Percentiles rank a stretch among this genome's conserved stretches.
Evolutionary conservation across 2,329 filamentous ascomycete genomes (phyloP).

Genomic region (Nemania sp.): DNA sequence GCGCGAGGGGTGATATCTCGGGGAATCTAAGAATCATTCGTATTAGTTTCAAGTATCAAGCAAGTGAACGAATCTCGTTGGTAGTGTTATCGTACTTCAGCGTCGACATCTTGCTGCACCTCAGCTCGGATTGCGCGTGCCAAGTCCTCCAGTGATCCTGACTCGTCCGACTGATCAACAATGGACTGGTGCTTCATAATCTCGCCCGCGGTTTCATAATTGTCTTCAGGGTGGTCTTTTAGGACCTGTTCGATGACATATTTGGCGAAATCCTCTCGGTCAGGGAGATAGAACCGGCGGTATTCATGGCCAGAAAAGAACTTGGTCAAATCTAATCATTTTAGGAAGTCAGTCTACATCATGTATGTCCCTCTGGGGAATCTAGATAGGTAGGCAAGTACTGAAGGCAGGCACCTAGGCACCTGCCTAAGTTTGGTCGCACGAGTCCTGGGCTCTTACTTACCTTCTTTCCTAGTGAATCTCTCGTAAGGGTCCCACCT

Average conservation of each 20-base stretch:
- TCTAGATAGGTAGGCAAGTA: too few species aligned
- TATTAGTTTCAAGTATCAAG: too few species aligned
- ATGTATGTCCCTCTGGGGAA: too few species aligned
- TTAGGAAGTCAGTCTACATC: conserved; percentile 3
- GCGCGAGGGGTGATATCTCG: conserved; percentile 14
- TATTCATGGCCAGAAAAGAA: conserved; percentile 30
- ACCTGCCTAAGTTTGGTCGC: background rate
- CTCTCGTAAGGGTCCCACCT: conserved; percentile 33
- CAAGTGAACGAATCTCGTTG: background rate
- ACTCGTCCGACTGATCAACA: conserved; percentile 1
- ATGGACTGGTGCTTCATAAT: conserved; percentile 39
- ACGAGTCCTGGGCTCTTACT: background rate
- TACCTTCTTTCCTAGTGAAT: conserved; percentile 22
- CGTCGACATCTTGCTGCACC: conserved; percentile 45
- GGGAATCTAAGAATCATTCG: conserved; percentile 18
- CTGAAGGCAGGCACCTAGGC: too few species aligned
- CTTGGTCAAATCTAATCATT: background rate
- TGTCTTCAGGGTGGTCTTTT: conserved; percentile 29
- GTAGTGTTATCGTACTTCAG: conserved; percentile 36
- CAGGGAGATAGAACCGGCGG: conserved; percentile 6
- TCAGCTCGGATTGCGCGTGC: conserved; percentile 38
- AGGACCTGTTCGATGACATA: conserved; percentile 41
- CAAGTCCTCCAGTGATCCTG: conserved; percentile 27
- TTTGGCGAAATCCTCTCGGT: conserved; percentile 41
- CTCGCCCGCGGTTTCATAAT: conserved; percentile 37